Evolutionary conservation across 441 rosid species (phyloP), one percentile per base, ranked within the genome.

Genomic region (Pelargonium citronellum): DNA sequence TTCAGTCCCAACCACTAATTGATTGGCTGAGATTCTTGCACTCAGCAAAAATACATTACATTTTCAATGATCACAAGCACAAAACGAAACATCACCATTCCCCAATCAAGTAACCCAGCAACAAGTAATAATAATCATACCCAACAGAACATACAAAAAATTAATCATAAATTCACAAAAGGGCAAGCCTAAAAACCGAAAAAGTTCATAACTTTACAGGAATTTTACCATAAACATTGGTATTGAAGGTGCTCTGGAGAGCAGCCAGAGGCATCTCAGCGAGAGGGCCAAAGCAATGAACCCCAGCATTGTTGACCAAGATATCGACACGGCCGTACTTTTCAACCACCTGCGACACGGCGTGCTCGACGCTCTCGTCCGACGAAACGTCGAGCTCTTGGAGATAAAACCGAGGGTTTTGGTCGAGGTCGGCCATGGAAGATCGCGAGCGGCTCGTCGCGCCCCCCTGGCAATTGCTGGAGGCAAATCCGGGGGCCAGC

Each of bases 251-350:
- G 27, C 76, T 71, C 61, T 86, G 86, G 79, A 89, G 13, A 51
- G 89, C 78, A 39, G 91, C 75, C 3, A 89, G 37, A 0, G 97
- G 97, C 7, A 88, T 39, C 83, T 93, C 97, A 1, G 92, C 95
- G 3, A 91, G 78, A 70, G 96, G 97, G 41, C 89, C 98, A 22
- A 93, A 80, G 64, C 97, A 93, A 30, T 77, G 97, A 68, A 91
- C 76, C 0, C 95, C 98, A 22, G 97, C 97, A 68, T 91, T 91
- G 69, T 91, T 93, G 19, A 89, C 95, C 73, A 93, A 81, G 15
- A 93, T 75, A 75, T 91, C 98, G 71, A 93, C 79, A 57, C 77
- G 80, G 0, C 97, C 96, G 13, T 80, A 88, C 79, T 79, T 86
- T 16, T 85, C 87, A 5, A 93, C 57, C 57, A 85, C 93, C 22